Evolutionary conservation across 495 filamentous ascomycete species (phyloP), one percentile per base, ranked within the genome.

Genomic region (Collariella sp.): DNA sequence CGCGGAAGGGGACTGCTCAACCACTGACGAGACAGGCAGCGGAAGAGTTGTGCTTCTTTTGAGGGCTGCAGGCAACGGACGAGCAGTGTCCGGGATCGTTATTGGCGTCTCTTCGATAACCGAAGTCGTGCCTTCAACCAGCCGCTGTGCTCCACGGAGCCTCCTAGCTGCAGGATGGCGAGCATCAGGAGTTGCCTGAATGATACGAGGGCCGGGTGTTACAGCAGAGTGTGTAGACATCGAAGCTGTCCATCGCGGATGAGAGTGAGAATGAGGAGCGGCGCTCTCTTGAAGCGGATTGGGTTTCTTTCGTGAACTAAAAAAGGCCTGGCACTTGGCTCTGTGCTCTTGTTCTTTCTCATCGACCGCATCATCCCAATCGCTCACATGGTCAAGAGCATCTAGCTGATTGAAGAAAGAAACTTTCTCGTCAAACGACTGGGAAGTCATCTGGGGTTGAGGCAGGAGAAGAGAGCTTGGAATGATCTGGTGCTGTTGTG

Each of bases 341-440:
- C 65, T 57, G 26, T 63, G 59, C 23, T 52, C 34, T 40, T 56
- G 41, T 18, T 70, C 67, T 16, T 55, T 42, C 5, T 52, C 29
- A 24, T 57, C 51, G 3, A 66, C n/a, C 3, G 45, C n/a, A 16
- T 66, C 59, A 22, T 67, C 62, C 9, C 45, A 55, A 26, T 60
- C 58, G 38, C 44, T 46, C 13, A 54, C 18, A 23, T 42, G n/a
- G 39, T 60, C 56, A 4, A 69, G 57, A 1, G 58, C 57, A 34
- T 67, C 60, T n/a, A 69, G 35, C 15, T 44, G 40, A 7, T 58
- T 46, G 22, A 69, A 69, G 40, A 67, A 67, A 9, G 61, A 55
- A 15, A 51, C 18, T 40, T 69, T 69, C 33, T 66, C 65, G 9
- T 48, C 19, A 11, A 66, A 42, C 10, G 61, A 42, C 13, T 34